These are phyloP conservation scores for Aspergillus hortae DNA, from an alignment of 2,329 filamentous ascomycete genomes.

Conservation along the genomic window DNA sequence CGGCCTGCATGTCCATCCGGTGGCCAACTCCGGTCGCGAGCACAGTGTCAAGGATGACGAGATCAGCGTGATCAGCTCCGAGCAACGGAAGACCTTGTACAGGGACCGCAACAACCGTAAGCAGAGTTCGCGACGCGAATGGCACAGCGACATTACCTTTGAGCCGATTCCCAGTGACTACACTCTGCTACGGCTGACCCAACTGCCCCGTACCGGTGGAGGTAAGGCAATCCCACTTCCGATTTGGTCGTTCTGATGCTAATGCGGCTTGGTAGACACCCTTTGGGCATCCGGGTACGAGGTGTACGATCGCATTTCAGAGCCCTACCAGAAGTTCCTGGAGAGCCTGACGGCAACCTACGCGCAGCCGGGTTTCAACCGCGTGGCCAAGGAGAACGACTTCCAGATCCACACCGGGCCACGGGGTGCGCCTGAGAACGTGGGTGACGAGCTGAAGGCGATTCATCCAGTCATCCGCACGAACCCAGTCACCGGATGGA, in stretches of 20 bases:
- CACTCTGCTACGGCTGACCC: slow-evolving; percentile 43
- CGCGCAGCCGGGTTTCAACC: slow-evolving; percentile 28
- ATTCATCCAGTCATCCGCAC: slow-evolving; percentile 48
- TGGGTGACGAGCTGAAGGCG: slow-evolving; percentile 50
- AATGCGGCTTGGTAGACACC: slow-evolving; percentile 29
- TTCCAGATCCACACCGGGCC: slow-evolving; percentile 27
- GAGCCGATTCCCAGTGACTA: slow-evolving; percentile 48
- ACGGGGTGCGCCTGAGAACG: slow-evolving; percentile 55
- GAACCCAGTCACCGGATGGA: slow-evolving; percentile 47
- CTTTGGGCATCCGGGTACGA: slow-evolving; percentile 45
- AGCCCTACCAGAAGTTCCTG: slow-evolving; percentile 37
- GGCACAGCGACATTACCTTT: slow-evolving; percentile 51
- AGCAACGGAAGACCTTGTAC: slow-evolving; percentile 38
- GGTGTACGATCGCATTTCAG: slow-evolving; percentile 40
- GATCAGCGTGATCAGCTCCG: slow-evolving; percentile 48
- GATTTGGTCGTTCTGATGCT: background rate
- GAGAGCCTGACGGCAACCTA: slow-evolving; percentile 39
- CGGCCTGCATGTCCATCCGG: slow-evolving; percentile 45
- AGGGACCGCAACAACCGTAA: slow-evolving; percentile 27
- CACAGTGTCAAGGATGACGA: slow-evolving; percentile 47
- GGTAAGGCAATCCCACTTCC: slow-evolving; percentile 18
- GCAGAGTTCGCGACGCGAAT: slow-evolving; percentile 35
- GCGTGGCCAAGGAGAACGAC: slow-evolving; percentile 27
- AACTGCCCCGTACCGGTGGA: slow-evolving; percentile 42
- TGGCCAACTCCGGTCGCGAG: slow-evolving; percentile 48